phyloP scores from a whole-genome alignment of 768 basidiomycete species.

The Agrocybe pediades region DNA sequence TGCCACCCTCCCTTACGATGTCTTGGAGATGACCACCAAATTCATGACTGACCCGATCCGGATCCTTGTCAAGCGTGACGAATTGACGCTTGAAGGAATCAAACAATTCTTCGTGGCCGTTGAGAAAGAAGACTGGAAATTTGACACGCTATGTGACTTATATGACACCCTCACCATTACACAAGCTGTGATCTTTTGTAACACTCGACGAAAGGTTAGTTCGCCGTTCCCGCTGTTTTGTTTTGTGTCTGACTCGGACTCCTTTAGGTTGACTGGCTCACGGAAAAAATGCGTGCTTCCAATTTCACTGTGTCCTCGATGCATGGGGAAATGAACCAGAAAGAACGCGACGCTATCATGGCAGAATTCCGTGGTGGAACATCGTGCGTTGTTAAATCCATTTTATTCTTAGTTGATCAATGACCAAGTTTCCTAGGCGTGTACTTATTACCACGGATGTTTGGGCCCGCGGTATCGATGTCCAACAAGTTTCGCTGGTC shows the following conservation, averaged over 20 bases:
- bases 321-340: conserved; percentile 97
- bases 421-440: conserved; percentile 52
- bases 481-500: conserved; percentile 96
- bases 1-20: conserved; percentile 94
- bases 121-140: conserved; percentile 99
- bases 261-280: conserved; percentile 90
- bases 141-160: conserved; percentile 95
- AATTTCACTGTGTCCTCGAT: conserved; percentile 97
- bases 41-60: conserved; percentile 99
- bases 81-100: conserved; percentile 95
- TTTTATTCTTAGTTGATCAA: conserved; percentile 7
- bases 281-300: conserved; percentile 98
- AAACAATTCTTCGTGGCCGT: conserved; percentile 98
- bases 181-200: conserved; percentile 99
- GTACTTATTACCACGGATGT: conserved; percentile 96
- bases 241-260: conserved; percentile 6
- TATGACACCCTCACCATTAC: conserved; percentile 99
- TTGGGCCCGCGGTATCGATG: conserved; percentile 98
- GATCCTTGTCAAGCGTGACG: conserved; percentile 98
- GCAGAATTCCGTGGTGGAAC: conserved; percentile 93
- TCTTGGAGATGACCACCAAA: conserved; percentile 98
- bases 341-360: conserved; percentile 96
- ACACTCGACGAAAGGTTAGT: conserved; percentile 91
- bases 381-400: conserved; percentile 60
- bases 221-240: background rate